Base-by-base conservation (phyloP, 2,329 filamentous ascomycete species). In the Ampelomyces quisqualis region DNA sequence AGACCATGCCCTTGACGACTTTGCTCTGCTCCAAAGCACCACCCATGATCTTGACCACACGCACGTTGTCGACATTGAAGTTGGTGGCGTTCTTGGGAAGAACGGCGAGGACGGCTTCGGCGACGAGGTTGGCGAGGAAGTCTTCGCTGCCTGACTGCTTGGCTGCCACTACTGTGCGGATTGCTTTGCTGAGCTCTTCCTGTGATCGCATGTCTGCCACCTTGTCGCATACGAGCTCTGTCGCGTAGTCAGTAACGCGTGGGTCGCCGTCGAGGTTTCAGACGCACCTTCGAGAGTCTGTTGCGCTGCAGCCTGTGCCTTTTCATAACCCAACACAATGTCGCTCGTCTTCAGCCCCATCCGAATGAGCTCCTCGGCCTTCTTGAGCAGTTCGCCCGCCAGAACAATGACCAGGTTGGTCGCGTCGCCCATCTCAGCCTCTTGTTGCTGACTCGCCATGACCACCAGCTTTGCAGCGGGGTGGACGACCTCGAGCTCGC, bases 41-140 rank as follows among this genome's bases (percentile, higher is more conserved):
- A 59, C 93, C 93, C 91, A 98, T 97, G 64, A 98, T 98, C 80
- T 98, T 98, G 60, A 98, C 94, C 43, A 98, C 94, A 46, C 93
- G 88, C 61, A 98, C 85, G 71, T 98, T 98, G 77, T 98, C 93
- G 53, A 98, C 90, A 72, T 96, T 98, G 80, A 98, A 98, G 74
- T 94, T 90, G 68, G 79, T 74, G 15, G 93, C 87, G 74, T 96
- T 95, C 77, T 96, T 96, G 55, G 94, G 93, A 50, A 98, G 80
- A 14, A 98, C 90, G 30, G 89, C 84, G 41, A 97, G 81, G 15
- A 84, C 80, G 20, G 81, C 81, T 67, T 96, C 90, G 31, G 94
- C 85, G 52, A 98, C 90, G 61, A 97, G 79, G 38, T 85, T 77
- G 47, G 90, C 88, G 39, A 98, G 78, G 62, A 90, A 81, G 38